These are phyloP conservation scores for Globisporangium paddicum DNA, from an alignment of 352 stramenopile species.

Conservation along the genomic window DNA sequence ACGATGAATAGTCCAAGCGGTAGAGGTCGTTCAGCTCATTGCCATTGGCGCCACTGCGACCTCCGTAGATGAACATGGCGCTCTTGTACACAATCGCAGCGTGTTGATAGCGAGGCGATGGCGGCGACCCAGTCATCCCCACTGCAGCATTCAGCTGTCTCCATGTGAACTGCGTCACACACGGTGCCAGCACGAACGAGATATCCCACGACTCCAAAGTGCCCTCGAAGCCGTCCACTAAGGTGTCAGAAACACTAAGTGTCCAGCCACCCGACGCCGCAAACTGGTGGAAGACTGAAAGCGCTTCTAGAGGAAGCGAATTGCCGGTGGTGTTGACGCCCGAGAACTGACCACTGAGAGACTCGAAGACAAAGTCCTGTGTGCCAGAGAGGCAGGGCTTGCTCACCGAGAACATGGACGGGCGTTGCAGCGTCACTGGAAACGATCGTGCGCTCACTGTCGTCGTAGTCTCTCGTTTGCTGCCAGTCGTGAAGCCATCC, in stretches of 20 bases:
- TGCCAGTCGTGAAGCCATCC: slow-evolving; percentile 20
- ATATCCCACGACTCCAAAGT: slow-evolving; percentile 50
- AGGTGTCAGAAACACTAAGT: slow-evolving; percentile 41
- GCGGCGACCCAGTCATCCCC: slow-evolving; percentile 25
- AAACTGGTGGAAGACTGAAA: slow-evolving; percentile 55
- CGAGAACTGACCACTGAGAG: slow-evolving; percentile 5
- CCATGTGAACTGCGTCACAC: slow-evolving; percentile 53
- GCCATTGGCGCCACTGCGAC: slow-evolving; percentile 24
- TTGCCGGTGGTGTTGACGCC: neutral
- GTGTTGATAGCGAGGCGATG: slow-evolving; percentile 53
- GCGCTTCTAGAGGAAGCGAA: slow-evolving; percentile 29
- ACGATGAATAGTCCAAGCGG: slow-evolving; percentile 49
- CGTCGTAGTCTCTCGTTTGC: slow-evolving; percentile 28
- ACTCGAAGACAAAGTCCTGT: slow-evolving; percentile 30
- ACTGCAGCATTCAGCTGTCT: slow-evolving; percentile 26
- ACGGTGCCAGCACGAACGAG: slow-evolving; percentile 44
- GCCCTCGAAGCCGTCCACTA: slow-evolving; percentile 32
- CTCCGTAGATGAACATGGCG: slow-evolving; percentile 72
- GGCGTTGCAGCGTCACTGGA: slow-evolving; percentile 40
- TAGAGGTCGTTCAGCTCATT: slow-evolving; percentile 46
- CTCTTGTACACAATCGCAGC: slow-evolving; percentile 46
- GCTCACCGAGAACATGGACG: slow-evolving; percentile 31
- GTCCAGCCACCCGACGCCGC: slow-evolving; percentile 54
- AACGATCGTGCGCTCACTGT: slow-evolving; percentile 36
- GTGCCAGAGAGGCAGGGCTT: slow-evolving; percentile 21